phyloP scores from a whole-genome alignment of 257 asterid genomes.

The Solanum piurae region DNA sequence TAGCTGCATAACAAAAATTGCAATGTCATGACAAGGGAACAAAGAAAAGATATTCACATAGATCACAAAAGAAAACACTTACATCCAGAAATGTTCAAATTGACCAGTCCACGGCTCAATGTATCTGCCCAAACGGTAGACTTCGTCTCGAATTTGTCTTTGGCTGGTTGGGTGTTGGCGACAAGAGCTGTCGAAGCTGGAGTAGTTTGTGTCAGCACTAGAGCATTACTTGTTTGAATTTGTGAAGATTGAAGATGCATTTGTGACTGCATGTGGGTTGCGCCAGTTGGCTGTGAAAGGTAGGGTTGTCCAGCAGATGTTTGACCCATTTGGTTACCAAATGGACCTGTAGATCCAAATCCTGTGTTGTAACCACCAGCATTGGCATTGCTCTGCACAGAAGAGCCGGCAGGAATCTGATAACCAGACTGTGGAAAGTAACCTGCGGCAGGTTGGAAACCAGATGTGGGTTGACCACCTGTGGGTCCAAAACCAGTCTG shows the following conservation, averaged over 20 bases:
- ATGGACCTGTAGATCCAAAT: conserved; percentile 22
- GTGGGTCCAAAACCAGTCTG: conserved; percentile 45
- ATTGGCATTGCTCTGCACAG: conserved; percentile 25
- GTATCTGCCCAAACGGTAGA: conserved; percentile 97
- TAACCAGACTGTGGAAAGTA: conserved; percentile 20
- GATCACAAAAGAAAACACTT: conserved; percentile 20
- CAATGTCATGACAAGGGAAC: neutral
- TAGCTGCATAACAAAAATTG: conserved; percentile 44
- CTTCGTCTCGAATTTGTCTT: conserved; percentile 83
- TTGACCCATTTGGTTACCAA: conserved; percentile 22
- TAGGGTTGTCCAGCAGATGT: conserved; percentile 28
- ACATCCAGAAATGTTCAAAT: conserved; percentile 94
- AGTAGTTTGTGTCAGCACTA: conserved; percentile 16
- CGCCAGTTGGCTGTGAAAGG: conserved; percentile 28
- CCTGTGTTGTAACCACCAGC: conserved; percentile 46
- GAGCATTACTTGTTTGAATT: conserved; percentile 21
- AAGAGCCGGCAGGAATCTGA: conserved; percentile 15
- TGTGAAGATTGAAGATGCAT: conserved; percentile 35
- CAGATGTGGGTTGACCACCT: conserved; percentile 29
- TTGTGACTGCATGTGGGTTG: conserved; percentile 30
- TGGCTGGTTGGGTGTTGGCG: conserved; percentile 41
- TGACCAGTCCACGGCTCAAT: conserved; percentile 89
- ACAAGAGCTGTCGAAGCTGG: conserved; percentile 41
- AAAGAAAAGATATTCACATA: neutral
- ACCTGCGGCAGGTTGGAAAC: conserved; percentile 25